phyloP scores from a whole-genome alignment of 2,329 filamentous ascomycete species.

The Colletotrichum lindemuthianum region DNA sequence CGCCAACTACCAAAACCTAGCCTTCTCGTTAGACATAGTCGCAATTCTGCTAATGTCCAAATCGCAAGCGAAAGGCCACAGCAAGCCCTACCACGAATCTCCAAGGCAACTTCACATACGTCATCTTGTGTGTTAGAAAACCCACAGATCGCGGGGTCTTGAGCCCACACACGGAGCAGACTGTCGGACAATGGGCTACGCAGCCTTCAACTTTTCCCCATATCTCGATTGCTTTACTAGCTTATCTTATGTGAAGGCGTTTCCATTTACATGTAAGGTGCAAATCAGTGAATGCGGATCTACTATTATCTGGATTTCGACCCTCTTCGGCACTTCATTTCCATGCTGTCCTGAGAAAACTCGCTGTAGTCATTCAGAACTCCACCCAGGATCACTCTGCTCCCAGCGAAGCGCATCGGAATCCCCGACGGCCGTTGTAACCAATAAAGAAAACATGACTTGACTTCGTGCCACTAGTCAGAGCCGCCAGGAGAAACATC shows the following conservation, averaged over 20 bases:
- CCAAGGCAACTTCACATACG: background rate
- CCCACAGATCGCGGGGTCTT: background rate
- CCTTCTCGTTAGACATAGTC: too few relatives aligned
- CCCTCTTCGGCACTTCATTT: too few relatives aligned
- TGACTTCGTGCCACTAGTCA: slow-evolving; percentile 22
- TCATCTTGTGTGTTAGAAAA: background rate
- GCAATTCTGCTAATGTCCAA: background rate
- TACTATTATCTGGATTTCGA: too few relatives aligned
- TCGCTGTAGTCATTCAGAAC: background rate
- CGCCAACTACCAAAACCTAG: too few relatives aligned
- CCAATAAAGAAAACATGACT: slow-evolving; percentile 21
- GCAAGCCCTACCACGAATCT: background rate
- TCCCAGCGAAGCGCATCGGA: slow-evolving; percentile 10
- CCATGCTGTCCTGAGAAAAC: background rate
- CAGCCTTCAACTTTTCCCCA: too few relatives aligned
- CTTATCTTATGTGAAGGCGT: too few relatives aligned
- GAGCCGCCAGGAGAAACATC: slow-evolving; percentile 10
- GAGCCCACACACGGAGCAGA: too few relatives aligned
- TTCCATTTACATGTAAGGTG: too few relatives aligned
- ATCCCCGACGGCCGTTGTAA: slow-evolving; percentile 18
- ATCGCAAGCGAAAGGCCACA: background rate
- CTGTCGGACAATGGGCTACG: too few relatives aligned
- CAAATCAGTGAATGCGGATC: too few relatives aligned
- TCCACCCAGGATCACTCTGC: background rate
- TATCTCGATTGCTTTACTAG: too few relatives aligned